Evolutionary conservation across 495 filamentous ascomycete species (phyloP).

Genomic region (Entonaema liquescens): DNA sequence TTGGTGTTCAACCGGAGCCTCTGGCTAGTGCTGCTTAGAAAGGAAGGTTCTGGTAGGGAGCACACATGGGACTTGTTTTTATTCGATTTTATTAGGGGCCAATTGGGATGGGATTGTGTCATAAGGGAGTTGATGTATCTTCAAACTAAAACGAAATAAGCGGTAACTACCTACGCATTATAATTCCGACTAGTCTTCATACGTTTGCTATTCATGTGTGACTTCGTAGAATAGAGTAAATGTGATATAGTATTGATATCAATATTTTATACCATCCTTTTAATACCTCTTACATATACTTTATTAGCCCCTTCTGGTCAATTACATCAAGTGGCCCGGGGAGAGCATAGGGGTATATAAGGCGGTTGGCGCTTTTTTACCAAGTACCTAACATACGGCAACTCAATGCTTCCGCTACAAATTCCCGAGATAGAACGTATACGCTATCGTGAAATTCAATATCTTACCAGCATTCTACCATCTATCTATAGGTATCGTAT

Average conservation of each 20-base stretch:
- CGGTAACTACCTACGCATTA: not conserved
- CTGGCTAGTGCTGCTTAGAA: conserved; percentile 52
- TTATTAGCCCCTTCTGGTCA: too few relatives aligned
- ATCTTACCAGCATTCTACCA: not conserved
- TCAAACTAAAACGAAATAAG: not conserved
- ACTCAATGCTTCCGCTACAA: too few relatives aligned
- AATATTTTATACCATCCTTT: too few relatives aligned
- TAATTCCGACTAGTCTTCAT: not conserved
- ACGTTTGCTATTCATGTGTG: not conserved
- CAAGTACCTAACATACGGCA: too few relatives aligned
- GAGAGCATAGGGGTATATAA: too few relatives aligned
- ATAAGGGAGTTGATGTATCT: not conserved
- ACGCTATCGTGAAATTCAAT: too few relatives aligned
- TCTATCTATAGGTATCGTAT: not conserved
- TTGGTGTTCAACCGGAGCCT: conserved; percentile 80
- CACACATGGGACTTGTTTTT: conserved; percentile 16
- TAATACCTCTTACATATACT: too few relatives aligned
- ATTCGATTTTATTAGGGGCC: not conserved
- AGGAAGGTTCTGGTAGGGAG: not conserved
- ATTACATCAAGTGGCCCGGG: too few relatives aligned
- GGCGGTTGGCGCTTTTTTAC: too few relatives aligned
- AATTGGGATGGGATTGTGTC: not conserved
- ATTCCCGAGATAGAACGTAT: too few relatives aligned
- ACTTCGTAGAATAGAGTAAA: not conserved
- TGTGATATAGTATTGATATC: too few relatives aligned